Evolutionary conservation across 1,139 yeast genomes (phyloP).

Genomic region (Entelexis paramagnoliae): DNA sequence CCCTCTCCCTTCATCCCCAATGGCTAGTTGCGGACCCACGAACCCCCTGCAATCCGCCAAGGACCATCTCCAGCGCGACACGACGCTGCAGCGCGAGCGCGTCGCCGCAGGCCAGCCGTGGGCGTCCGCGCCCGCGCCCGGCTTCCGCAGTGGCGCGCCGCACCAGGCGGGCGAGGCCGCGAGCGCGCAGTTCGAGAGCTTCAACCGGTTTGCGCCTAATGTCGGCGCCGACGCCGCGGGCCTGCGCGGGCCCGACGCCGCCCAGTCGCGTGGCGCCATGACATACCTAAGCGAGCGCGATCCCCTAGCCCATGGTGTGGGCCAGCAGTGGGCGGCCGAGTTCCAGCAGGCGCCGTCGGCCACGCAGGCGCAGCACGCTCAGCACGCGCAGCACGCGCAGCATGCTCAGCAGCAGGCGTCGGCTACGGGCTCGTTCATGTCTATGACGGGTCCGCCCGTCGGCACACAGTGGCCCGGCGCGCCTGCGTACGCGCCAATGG

Average conservation of each 20-base stretch:
- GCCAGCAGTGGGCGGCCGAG: conserved; percentile 13
- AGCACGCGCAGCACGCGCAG: background rate
- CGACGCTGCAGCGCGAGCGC: conserved; percentile 28
- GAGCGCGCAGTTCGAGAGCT: conserved; percentile 11
- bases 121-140: background rate
- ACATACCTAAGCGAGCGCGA: conserved; percentile 3
- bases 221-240: background rate
- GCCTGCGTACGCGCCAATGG: background rate
- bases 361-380: background rate
- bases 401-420: background rate
- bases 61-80: conserved; percentile 27
- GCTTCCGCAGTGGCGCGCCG: conserved; percentile 3
- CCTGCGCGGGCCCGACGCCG: background rate
- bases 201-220: conserved; percentile 3
- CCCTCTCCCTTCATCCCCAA: background rate
- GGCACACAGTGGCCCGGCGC: background rate
- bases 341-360: conserved; percentile 6
- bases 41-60: conserved; percentile 30
- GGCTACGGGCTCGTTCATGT: background rate
- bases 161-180: background rate
- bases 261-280: background rate
- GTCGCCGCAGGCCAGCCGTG: conserved; percentile 1
- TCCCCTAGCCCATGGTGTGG: conserved; percentile 7
- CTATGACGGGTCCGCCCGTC: background rate
- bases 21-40: conserved; percentile 31